phyloP scores from a whole-genome alignment of 1,284 basidiomycete genomes.

The Melanopsichium pennsylvanicum region DNA sequence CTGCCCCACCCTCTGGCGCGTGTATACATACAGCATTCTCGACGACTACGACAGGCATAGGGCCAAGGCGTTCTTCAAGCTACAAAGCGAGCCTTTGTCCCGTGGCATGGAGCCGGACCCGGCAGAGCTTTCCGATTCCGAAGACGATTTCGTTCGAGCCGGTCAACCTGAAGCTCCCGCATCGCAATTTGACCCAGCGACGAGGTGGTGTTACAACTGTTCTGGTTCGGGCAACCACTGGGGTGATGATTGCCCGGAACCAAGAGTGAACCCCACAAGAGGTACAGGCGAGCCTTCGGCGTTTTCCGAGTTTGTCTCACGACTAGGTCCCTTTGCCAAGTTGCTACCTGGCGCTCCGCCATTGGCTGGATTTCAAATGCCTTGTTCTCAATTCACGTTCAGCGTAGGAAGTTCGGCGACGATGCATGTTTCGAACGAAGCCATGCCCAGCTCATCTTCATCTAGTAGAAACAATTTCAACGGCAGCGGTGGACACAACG shows the following conservation, averaged over 20 bases:
- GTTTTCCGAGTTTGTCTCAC: constrained; percentile 76
- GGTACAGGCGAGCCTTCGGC: constrained; percentile 74
- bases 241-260: constrained; percentile 81
- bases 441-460: background rate
- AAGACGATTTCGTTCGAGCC: constrained; percentile 19
- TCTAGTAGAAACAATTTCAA: constrained; percentile 3
- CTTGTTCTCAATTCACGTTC: constrained; percentile 43
- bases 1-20: constrained; percentile 85
- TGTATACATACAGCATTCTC: constrained; percentile 79
- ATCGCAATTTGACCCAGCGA: constrained; percentile 60
- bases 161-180: constrained; percentile 22
- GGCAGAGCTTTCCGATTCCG: constrained; percentile 26
- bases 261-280: constrained; percentile 70
- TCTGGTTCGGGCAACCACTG: constrained; percentile 77
- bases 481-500: no score
- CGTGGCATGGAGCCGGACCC: constrained; percentile 22
- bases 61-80: constrained; percentile 24
- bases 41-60: constrained; percentile 68
- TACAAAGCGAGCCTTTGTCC: constrained; percentile 10
- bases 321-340: constrained; percentile 78
- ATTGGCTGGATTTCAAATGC: constrained; percentile 22
- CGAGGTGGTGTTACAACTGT: constrained; percentile 89
- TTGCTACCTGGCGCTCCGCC: constrained; percentile 27
- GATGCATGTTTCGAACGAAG: constrained; percentile 37
- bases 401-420: constrained; percentile 30